Base-by-base conservation (phyloP, 306 rosid genomes). In the Psophocarpus tetragonolobus region DNA sequence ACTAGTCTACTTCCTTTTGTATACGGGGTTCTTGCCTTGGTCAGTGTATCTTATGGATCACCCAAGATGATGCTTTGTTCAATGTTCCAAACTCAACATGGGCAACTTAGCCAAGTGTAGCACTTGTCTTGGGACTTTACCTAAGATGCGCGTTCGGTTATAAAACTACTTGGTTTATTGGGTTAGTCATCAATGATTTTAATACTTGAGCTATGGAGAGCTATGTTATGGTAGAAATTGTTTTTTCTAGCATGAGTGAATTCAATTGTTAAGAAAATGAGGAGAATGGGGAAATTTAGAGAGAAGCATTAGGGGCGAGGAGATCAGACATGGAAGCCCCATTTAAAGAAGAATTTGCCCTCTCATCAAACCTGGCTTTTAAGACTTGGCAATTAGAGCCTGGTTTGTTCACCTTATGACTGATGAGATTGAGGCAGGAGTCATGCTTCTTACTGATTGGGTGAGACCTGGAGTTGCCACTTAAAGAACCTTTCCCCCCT, bases 201-300 rank as follows among this genome's bases (percentile, higher is more conserved):
- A 64, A 51, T 64, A 17, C 38, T 61, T 8, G 8, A 35, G 36
- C 63, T 23, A 29, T 71, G 38, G 38, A 71, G 54, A 50, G 62
- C 54, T 71, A 72, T 71, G 32, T 64, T 71, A 72, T 71, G 32
- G 21, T 53, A 4, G 56, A 53, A 32, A 51, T 32, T 77, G 15
- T 26, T 72, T 51, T 62, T 77, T 18, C 24, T 57, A 56, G 67
- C 15, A 42, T 44, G 27, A 9, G 51, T 27, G 2, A 70, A 74
- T 11, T 38, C 32, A 29, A 6, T 61, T 71, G 51, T 83, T 81
- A n/a, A 24, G 76, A 57, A 44, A 68, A 12, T 56, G 45, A 17
- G 39, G 26, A 13, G 68, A 50, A n/a, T 38, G 74, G 42, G 44
- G 2, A 4, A 54, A 8, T 73, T 50, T 11, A 24, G 78, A 50